Conservation (phyloP, 768 basidiomycete species). For the Mycena rosella region DNA sequence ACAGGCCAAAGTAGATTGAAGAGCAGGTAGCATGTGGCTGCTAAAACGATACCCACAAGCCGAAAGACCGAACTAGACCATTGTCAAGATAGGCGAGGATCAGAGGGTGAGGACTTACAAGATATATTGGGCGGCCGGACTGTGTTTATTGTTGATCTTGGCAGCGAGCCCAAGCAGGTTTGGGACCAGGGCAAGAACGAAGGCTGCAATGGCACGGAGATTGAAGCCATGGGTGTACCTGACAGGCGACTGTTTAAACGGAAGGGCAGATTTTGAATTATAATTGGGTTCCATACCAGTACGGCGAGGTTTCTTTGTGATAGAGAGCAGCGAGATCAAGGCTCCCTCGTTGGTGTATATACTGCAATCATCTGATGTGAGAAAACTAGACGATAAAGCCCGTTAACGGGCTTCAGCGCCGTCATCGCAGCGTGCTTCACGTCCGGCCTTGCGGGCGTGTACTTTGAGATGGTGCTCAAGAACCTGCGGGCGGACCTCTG, state of each 20-base stretch:
- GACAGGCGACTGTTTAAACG: neutral
- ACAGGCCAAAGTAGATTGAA: constrained; percentile 29
- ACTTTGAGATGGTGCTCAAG: too few relatives aligned
- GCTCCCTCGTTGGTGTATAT: constrained; percentile 15
- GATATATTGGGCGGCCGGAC: constrained; percentile 27
- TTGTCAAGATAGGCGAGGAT: neutral
- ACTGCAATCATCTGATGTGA: constrained; percentile 8
- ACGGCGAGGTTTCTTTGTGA: constrained; percentile 14
- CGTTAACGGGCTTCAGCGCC: too few relatives aligned
- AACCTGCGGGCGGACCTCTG: too few relatives aligned
- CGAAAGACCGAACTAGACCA: constrained; percentile 33
- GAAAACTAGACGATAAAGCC: neutral
- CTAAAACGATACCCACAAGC: constrained; percentile 34
- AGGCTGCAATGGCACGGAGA: constrained; percentile 35
- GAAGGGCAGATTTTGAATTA: neutral
- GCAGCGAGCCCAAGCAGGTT: constrained; percentile 32
- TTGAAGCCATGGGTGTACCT: constrained; percentile 40
- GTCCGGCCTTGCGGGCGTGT: too few relatives aligned
- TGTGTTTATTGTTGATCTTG: constrained; percentile 14
- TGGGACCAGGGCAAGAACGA: constrained; percentile 31
- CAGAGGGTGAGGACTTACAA: constrained; percentile 19
- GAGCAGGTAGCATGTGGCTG: constrained; percentile 28
- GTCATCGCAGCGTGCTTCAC: too few relatives aligned
- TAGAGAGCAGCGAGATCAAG: constrained; percentile 30
- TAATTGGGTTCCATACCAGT: constrained; percentile 17